Evolutionary conservation across 176 grass and related monocot species (phyloP), one percentile per base, ranked within the genome.

Genomic region (Aegilops umbellulata): DNA sequence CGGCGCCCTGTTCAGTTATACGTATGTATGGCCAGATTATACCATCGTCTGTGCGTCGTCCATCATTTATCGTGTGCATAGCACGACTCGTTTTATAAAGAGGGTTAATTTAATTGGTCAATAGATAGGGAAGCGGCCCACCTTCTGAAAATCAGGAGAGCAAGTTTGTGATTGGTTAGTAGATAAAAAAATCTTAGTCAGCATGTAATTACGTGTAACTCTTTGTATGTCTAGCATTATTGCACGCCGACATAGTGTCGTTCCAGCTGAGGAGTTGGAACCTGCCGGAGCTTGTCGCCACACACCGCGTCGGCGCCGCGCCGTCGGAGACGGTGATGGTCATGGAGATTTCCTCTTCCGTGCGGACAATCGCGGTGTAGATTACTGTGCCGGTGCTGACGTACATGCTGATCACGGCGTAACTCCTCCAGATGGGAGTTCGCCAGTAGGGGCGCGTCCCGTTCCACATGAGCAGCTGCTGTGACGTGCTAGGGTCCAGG

Each of bases 381-480:
- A 51, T 13, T 7, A 38, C 17, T 2, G 7, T 46, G 19, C 24
- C 65, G 46, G 68, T 22, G 34, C 24, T 47, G 8, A 70, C 10
- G 27, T 16, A 19, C 8, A 12, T 4, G 51, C 4, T 23, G 10
- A 0, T 10, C 20, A 69, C 69, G 2, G 38, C 15, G 26, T 25
- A 5, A 1, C 91, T 85, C 12, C 15, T 83, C 91, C 91, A 93
- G 22, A 69, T 72, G 58, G 69, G 46, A 9, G 42, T 68, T 11
- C 91, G 88, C 75, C 83, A 93, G n/a, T 26, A 69, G 9, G 51
- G 80, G 15, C 24, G 29, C 19, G 44, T 65, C 11, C 75, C 53
- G 51, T 90, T 74, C 91, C 91, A 88, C 35, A 71, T 32, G 26
- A 82, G 3, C 11, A 78, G 55, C 84, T 90, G 88, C 5, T 65